These are phyloP conservation scores for Coix lacrymajobi DNA, from an alignment of 176 grass and related monocot species.

Conservation along the genomic window DNA sequence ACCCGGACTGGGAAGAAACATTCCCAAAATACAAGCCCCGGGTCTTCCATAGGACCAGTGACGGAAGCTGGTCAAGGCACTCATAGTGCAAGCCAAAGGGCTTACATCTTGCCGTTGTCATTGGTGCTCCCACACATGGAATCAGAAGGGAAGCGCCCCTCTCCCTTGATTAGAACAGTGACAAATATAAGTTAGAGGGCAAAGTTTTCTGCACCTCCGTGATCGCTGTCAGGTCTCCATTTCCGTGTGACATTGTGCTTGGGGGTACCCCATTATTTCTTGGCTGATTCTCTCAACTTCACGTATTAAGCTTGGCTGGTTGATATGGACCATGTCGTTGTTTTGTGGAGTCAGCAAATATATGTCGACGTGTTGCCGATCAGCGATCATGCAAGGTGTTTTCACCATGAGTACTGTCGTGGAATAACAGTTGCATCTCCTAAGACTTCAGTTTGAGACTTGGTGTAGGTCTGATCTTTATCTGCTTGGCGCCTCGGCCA, in stretches of 20 bases:
- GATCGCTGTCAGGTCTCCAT: neutral
- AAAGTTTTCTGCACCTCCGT: neutral
- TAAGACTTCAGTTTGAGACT: neutral
- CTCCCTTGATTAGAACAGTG: neutral
- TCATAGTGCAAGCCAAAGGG: constrained; percentile 9
- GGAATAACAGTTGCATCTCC: neutral
- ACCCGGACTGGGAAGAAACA: constrained; percentile 75
- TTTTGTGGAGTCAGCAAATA: neutral
- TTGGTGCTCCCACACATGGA: neutral
- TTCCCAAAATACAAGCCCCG: constrained; percentile 50
- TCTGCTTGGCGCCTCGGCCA: neutral
- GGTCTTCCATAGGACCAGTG: constrained; percentile 47
- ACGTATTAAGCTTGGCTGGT: neutral
- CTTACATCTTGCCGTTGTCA: neutral
- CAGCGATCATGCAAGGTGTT: neutral
- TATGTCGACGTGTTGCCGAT: neutral
- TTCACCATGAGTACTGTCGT: neutral
- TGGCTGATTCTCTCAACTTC: neutral
- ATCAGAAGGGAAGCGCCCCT: neutral
- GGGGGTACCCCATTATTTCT: neutral
- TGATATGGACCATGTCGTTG: neutral
- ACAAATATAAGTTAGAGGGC: neutral
- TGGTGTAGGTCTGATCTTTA: neutral
- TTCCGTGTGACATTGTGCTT: neutral
- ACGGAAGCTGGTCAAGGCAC: constrained; percentile 59